phyloP scores from a whole-genome alignment of 371 early-diverging fungal species.

The Capillidium heterosporum region DNA sequence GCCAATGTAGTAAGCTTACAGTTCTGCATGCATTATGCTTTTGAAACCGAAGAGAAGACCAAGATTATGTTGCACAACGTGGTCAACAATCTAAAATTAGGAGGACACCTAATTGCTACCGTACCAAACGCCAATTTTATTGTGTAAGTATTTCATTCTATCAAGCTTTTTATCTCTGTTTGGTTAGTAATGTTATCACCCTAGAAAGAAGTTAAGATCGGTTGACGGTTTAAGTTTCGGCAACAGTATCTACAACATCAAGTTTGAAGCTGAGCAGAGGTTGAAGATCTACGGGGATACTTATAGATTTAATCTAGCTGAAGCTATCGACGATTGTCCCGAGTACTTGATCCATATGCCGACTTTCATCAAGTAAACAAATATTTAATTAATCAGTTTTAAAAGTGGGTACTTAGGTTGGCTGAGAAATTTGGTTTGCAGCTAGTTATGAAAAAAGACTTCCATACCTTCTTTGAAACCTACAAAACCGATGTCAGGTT shows the following conservation, averaged over 20 bases:
- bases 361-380: slow-evolving; percentile 43
- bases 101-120: slow-evolving; percentile 87
- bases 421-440: slow-evolving; percentile 71
- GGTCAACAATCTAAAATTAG: slow-evolving; percentile 42
- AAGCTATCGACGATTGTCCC: slow-evolving; percentile 94
- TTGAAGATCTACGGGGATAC: slow-evolving; percentile 60
- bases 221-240: slow-evolving; percentile 40
- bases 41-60: slow-evolving; percentile 65
- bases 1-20: slow-evolving; percentile 82
- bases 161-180: background rate
- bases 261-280: slow-evolving; percentile 45
- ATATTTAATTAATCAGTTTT: background rate
- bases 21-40: slow-evolving; percentile 97
- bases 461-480: slow-evolving; percentile 62
- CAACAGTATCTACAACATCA: slow-evolving; percentile 66
- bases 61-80: slow-evolving; percentile 75
- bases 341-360: slow-evolving; percentile 90
- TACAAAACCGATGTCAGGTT: slow-evolving; percentile 27
- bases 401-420: slow-evolving; percentile 23
- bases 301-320: slow-evolving; percentile 87
- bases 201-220: slow-evolving; percentile 21
- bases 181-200: background rate
- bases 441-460: slow-evolving; percentile 42
- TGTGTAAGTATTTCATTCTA: slow-evolving; percentile 28
- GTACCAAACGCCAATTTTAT: slow-evolving; percentile 89